Evolutionary conservation across 352 stramenopile genomes (phyloP).

Genomic region (Elongisporangium prolatum): DNA sequence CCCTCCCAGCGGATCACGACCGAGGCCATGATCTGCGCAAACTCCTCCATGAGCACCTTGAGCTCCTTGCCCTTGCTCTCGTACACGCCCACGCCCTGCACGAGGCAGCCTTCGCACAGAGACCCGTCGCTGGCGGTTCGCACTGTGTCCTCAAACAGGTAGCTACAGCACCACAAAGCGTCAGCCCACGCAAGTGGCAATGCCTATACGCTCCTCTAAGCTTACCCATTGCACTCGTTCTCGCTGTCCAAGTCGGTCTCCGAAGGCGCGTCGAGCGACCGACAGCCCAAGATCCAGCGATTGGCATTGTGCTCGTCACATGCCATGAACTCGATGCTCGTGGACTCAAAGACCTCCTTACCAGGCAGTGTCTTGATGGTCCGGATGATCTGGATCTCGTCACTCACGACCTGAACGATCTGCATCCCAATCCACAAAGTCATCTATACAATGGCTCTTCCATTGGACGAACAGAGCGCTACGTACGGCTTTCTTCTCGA

Average conservation of each 20-base stretch:
- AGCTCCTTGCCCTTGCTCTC: slow-evolving; percentile 41
- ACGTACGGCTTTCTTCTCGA: slow-evolving; percentile 35
- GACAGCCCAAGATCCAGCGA: slow-evolving; percentile 45
- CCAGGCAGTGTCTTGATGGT: slow-evolving; percentile 51
- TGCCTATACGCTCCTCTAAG: background rate
- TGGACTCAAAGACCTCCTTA: slow-evolving; percentile 36
- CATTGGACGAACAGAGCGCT: background rate
- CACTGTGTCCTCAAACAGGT: slow-evolving; percentile 54
- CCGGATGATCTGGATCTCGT: slow-evolving; percentile 48
- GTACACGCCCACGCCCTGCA: slow-evolving; percentile 43
- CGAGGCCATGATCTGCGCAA: slow-evolving; percentile 57
- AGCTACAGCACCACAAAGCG: slow-evolving; percentile 9
- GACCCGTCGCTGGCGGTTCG: slow-evolving; percentile 27
- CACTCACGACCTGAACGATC: slow-evolving; percentile 32
- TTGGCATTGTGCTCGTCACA: slow-evolving; percentile 32
- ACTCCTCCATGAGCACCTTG: slow-evolving; percentile 44
- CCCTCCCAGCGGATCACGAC: slow-evolving; percentile 67
- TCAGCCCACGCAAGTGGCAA: background rate
- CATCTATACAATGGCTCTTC: background rate
- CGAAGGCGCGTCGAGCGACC: slow-evolving; percentile 41
- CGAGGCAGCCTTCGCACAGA: slow-evolving; percentile 43
- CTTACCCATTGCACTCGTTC: slow-evolving; percentile 59
- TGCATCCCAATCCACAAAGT: background rate
- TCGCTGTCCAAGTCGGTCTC: slow-evolving; percentile 35
- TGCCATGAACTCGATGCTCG: slow-evolving; percentile 43